Percentiles rank a stretch among this genome's conserved stretches.
phyloP scores from a whole-genome alignment of 495 filamentous ascomycete species.

The Penicillium fimorum region DNA sequence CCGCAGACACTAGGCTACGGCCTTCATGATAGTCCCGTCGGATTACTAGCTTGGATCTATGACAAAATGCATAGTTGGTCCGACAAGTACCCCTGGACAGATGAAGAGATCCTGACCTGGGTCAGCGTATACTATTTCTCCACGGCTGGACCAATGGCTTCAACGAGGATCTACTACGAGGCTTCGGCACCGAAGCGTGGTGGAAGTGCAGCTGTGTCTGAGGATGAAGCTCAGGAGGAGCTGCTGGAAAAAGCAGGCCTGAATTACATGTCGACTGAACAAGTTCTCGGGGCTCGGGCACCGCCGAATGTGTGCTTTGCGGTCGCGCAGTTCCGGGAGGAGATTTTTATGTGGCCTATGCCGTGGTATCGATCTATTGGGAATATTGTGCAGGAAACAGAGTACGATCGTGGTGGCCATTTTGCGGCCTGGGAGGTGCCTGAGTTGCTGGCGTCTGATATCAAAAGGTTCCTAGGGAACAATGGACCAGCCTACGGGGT shows the following conservation, averaged over 20 bases:
- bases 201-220: slow-evolving; percentile 6
- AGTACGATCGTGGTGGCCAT: slow-evolving; percentile 48
- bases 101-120: slow-evolving; percentile 57
- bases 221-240: slow-evolving; percentile 12
- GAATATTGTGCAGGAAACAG: slow-evolving; percentile 40
- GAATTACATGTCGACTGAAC: slow-evolving; percentile 19
- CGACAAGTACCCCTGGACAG: slow-evolving; percentile 51
- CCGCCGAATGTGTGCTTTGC: slow-evolving; percentile 38
- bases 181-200: slow-evolving; percentile 25
- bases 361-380: slow-evolving; percentile 43
- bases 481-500: slow-evolving; percentile 39
- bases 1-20: slow-evolving; percentile 53
- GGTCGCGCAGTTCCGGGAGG: slow-evolving; percentile 44
- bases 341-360: slow-evolving; percentile 41
- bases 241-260: neutral
- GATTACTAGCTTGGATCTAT: slow-evolving; percentile 54
- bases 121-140: slow-evolving; percentile 53
- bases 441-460: slow-evolving; percentile 40
- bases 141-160: slow-evolving; percentile 49
- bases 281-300: slow-evolving; percentile 19
- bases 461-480: slow-evolving; percentile 45
- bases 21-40: slow-evolving; percentile 51
- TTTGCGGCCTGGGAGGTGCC: slow-evolving; percentile 54
- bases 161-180: slow-evolving; percentile 52
- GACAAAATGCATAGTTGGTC: slow-evolving; percentile 54